Conservation (phyloP, 2,329 filamentous ascomycete genomes). For the Didymella pinodella region DNA sequence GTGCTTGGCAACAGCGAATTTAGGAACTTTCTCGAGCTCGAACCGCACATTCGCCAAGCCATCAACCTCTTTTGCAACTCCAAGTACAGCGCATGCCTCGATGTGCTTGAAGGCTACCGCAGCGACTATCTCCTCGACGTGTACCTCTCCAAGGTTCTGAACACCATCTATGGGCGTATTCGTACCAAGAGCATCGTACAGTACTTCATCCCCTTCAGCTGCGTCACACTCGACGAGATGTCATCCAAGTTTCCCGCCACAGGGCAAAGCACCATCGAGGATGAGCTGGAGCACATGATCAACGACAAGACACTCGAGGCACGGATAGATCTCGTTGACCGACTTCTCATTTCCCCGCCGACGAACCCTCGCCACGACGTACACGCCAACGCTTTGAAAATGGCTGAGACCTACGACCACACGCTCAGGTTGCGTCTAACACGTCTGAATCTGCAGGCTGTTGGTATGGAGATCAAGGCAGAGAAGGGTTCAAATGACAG, state of each 20-base stretch:
- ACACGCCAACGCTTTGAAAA: constrained; percentile 73
- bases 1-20: constrained; percentile 89
- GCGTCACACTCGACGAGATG: constrained; percentile 82
- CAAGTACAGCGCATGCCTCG: constrained; percentile 85
- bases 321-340: constrained; percentile 83
- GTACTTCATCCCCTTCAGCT: constrained; percentile 90
- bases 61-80: constrained; percentile 89
- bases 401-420: constrained; percentile 74
- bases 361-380: constrained; percentile 72
- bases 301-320: constrained; percentile 74
- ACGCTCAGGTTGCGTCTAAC: constrained; percentile 79
- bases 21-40: constrained; percentile 86
- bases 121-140: constrained; percentile 91
- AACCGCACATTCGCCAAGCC: constrained; percentile 92
- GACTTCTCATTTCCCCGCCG: constrained; percentile 75
- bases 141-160: constrained; percentile 78
- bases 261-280: constrained; percentile 61
- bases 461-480: constrained; percentile 72
- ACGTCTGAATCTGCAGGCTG: constrained; percentile 76
- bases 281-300: constrained; percentile 83
- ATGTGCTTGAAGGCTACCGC: constrained; percentile 81
- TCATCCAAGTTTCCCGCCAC: constrained; percentile 75
- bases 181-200: constrained; percentile 92
- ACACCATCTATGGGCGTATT: constrained; percentile 74
- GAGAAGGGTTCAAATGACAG: constrained; percentile 35